Conservation (phyloP, 2,329 filamentous ascomycete species). For the Curvularia verruculosa region DNA sequence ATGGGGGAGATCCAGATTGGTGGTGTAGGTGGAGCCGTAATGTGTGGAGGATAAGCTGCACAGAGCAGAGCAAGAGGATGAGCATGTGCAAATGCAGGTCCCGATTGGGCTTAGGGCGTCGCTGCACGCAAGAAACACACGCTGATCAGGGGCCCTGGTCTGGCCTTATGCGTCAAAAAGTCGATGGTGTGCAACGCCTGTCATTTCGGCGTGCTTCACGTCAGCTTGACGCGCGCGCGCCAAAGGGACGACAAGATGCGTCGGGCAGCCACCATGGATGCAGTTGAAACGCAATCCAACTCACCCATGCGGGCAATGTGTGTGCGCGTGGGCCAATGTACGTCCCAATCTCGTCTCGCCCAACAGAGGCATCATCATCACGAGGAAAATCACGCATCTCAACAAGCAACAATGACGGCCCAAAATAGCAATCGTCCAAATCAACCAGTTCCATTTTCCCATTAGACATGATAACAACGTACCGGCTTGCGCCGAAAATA, state of each 20-base stretch:
- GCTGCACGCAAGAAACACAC: slow-evolving; percentile 5
- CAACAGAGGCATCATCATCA: background rate
- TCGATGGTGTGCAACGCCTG: background rate
- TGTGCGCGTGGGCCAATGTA: background rate
- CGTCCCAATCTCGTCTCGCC: background rate
- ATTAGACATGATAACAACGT: background rate
- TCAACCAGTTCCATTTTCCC: slow-evolving; percentile 2
- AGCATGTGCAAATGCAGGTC: background rate
- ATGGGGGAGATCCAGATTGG: background rate
- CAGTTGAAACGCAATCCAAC: slow-evolving; percentile 1
- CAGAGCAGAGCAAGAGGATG: background rate
- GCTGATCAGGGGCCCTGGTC: slow-evolving; percentile 1
- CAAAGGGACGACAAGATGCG: slow-evolving; percentile 2
- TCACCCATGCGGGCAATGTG: background rate
- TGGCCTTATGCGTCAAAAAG: too few species aligned
- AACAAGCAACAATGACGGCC: background rate
- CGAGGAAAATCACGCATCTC: background rate
- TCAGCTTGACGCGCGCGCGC: slow-evolving; percentile 1
- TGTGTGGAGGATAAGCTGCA: slow-evolving; percentile 1
- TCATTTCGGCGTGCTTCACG: slow-evolving; percentile 3
- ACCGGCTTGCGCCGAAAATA: background rate
- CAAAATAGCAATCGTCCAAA: background rate
- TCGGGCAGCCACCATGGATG: slow-evolving; percentile 11
- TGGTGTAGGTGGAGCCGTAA: background rate
- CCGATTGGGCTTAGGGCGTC: background rate